Conservation (phyloP, 2,329 filamentous ascomycete species). For the Nannizziopsis arthrosporioides region DNA sequence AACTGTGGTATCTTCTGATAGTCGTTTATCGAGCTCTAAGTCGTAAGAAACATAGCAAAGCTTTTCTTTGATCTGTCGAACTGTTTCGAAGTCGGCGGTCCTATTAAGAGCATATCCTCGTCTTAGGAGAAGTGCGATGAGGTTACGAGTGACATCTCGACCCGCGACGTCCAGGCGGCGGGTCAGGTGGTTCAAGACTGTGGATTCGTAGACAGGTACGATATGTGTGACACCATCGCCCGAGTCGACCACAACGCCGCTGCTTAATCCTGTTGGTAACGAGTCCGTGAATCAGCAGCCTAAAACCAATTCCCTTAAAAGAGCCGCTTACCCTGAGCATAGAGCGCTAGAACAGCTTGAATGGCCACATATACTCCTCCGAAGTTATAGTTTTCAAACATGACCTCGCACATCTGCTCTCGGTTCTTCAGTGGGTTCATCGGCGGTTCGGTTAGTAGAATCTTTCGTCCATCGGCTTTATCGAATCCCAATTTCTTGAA, state of each 20-base stretch:
- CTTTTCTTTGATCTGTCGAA: conserved; percentile 99
- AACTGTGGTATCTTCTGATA: conserved; percentile 94
- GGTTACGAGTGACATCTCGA: conserved; percentile 93
- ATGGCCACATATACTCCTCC: conserved; percentile 97
- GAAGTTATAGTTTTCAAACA: conserved; percentile 96
- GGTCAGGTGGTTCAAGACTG: conserved; percentile 93
- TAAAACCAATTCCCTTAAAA: not conserved
- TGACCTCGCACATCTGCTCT: conserved; percentile 96
- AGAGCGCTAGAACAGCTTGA: conserved; percentile 88
- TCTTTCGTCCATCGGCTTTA: conserved; percentile 73
- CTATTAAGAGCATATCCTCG: conserved; percentile 94
- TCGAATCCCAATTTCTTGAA: conserved; percentile 98
- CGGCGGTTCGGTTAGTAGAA: conserved; percentile 89
- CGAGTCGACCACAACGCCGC: conserved; percentile 95
- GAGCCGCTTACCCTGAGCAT: conserved; percentile 65
- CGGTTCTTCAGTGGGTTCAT: conserved; percentile 97
- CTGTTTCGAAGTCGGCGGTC: conserved; percentile 97
- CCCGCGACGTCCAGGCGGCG: conserved; percentile 88
- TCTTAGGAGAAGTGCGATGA: conserved; percentile 86
- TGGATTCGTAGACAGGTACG: conserved; percentile 95
- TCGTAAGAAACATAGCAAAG: conserved; percentile 99
- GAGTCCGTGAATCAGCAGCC: not conserved
- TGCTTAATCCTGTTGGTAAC: conserved; percentile 55
- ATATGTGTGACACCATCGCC: conserved; percentile 98
- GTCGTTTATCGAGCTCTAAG: conserved; percentile 84